Conservation (phyloP, 2,329 filamentous ascomycete species). For the Claviceps fusiformis region DNA sequence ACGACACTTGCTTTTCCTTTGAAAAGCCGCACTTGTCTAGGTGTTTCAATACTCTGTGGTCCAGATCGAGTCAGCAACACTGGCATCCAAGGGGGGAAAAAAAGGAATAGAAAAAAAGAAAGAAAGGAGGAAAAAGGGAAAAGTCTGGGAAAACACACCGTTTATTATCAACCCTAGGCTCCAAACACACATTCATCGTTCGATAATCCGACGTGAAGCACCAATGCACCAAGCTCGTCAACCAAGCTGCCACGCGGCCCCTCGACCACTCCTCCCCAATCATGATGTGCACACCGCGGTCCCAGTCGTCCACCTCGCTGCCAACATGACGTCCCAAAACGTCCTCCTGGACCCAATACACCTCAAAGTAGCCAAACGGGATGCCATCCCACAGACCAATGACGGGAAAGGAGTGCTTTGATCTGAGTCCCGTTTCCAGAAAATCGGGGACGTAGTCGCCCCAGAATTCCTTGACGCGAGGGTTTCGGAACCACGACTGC, state of each 20-base stretch:
- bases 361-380: conserved; percentile 93
- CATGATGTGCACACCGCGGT: conserved; percentile 76
- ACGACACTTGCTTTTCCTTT: conserved; percentile 72
- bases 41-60: conserved; percentile 31
- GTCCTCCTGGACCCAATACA: conserved; percentile 98
- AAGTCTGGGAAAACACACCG: conserved; percentile 44
- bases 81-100: background rate
- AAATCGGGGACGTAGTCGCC: conserved; percentile 54
- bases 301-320: conserved; percentile 59
- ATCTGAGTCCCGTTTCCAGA: conserved; percentile 49
- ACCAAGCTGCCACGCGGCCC: conserved; percentile 69
- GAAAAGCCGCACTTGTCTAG: conserved; percentile 65
- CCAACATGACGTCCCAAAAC: conserved; percentile 55
- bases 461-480: conserved; percentile 79
- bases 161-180: conserved; percentile 81
- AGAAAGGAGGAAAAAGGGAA: background rate
- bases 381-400: conserved; percentile 91
- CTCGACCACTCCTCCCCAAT: conserved; percentile 88
- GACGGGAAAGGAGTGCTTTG: conserved; percentile 70
- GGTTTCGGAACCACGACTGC: conserved; percentile 77
- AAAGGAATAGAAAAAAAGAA: background rate
- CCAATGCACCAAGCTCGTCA: conserved; percentile 78
- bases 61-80: background rate
- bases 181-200: conserved; percentile 71
- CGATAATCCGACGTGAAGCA: conserved; percentile 64